A percentile compares a stretch with the other conserved stretches of the same genome.
Evolutionary conservation across 805 yeast genomes (phyloP).

Genomic region (Candida adriatica): DNA sequence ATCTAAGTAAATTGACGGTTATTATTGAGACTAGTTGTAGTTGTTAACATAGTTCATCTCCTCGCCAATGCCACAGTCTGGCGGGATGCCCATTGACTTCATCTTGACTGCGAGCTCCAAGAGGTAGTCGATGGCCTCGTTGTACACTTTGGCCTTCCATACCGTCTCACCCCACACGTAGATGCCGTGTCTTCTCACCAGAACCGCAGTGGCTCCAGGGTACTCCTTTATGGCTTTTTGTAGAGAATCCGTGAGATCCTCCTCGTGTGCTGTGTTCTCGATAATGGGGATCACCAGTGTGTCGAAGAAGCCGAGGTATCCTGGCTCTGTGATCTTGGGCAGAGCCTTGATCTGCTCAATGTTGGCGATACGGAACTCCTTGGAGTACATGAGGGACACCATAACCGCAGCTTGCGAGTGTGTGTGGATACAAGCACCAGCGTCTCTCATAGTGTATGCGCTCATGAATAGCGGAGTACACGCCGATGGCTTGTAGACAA

Average conservation of each 20-base stretch:
- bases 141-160: conserved; percentile 89
- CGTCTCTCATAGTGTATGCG: conserved; percentile 55
- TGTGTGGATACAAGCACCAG: conserved; percentile 93
- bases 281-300: conserved; percentile 82
- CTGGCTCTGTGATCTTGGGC: conserved; percentile 45
- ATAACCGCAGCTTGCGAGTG: conserved; percentile 88
- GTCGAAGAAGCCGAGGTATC: conserved; percentile 66
- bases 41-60: conserved; percentile 24
- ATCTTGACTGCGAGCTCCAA: conserved; percentile 80
- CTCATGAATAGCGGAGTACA: conserved; percentile 86
- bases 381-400: conserved; percentile 61
- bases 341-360: conserved; percentile 92
- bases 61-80: conserved; percentile 30
- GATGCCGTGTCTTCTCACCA: conserved; percentile 90
- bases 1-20: no score
- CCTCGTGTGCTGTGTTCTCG: conserved; percentile 86
- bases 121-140: conserved; percentile 88
- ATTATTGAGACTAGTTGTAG: conserved; percentile 20
- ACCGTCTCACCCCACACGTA: conserved; percentile 94
- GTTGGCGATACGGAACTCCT: conserved; percentile 68
- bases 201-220: conserved; percentile 77
- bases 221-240: conserved; percentile 57
- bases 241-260: conserved; percentile 64
- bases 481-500: conserved; percentile 76
- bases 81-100: conserved; percentile 62